These are phyloP conservation scores for Colletotrichum lupini DNA, from an alignment of 2,329 filamentous ascomycete species.

Conservation along the genomic window DNA sequence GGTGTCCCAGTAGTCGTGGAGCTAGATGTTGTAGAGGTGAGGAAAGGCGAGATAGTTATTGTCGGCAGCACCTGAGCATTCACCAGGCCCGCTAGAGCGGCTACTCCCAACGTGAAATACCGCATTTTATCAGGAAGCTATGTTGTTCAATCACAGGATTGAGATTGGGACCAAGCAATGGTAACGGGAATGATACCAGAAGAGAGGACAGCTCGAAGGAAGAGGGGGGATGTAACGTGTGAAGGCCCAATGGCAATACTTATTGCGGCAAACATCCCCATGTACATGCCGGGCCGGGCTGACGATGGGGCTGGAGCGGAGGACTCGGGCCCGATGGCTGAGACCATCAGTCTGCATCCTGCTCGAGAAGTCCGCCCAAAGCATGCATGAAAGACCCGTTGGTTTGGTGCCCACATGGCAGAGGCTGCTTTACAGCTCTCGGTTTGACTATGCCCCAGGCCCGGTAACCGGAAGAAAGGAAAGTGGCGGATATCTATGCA, in stretches of 20 bases:
- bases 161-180: not conserved
- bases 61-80: conserved; percentile 14
- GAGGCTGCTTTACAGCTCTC: not conserved
- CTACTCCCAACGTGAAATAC: not conserved
- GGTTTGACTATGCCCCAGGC: not conserved
- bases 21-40: not conserved
- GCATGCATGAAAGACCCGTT: not conserved
- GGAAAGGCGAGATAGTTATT: conserved; percentile 12
- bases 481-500: not conserved
- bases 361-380: not conserved
- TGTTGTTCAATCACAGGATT: not conserved
- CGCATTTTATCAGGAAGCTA: conserved; percentile 4
- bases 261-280: conserved; percentile 9
- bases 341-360: conserved; percentile 7
- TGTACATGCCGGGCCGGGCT: conserved; percentile 2
- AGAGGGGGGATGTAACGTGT: not conserved
- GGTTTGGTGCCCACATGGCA: not conserved
- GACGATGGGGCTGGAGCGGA: not conserved
- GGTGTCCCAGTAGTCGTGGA: not conserved
- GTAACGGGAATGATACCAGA: not conserved
- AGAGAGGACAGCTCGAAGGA: not conserved
- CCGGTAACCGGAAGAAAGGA: not conserved
- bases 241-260: conserved; percentile 8
- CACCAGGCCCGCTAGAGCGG: conserved; percentile 1
- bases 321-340: conserved; percentile 24